Evolutionary conservation across 306 rosid genomes (phyloP).

Genomic region (Comarum palustre): DNA sequence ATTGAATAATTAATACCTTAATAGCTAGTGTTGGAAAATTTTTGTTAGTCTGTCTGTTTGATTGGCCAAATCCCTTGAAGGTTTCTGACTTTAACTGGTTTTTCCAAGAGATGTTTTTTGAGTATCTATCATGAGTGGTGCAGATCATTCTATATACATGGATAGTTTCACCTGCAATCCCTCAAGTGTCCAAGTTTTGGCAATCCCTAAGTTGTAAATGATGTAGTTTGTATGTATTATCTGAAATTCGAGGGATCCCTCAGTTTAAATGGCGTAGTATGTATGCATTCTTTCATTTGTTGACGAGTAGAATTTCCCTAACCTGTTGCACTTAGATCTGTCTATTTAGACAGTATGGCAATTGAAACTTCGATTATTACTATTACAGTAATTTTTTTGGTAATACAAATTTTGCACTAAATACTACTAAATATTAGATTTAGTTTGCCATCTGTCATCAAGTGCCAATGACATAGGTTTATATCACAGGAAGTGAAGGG

Average conservation of each 20-base stretch:
- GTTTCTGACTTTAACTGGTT: neutral
- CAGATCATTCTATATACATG: neutral
- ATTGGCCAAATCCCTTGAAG: neutral
- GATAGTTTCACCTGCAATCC: neutral
- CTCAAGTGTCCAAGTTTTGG: neutral
- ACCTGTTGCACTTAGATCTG: neutral
- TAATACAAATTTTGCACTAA: neutral
- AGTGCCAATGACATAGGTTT: neutral
- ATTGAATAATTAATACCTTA: neutral
- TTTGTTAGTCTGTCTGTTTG: neutral
- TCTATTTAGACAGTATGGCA: neutral
- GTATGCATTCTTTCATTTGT: neutral
- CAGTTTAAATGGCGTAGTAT: neutral
- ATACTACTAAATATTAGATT: neutral
- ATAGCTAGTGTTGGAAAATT: neutral
- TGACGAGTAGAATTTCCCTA: neutral
- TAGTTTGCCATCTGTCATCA: neutral
- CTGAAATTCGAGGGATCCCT: neutral
- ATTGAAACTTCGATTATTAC: neutral
- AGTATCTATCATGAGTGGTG: neutral
- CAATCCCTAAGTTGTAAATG: neutral
- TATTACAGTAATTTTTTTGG: neutral
- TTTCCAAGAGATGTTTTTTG: neutral
- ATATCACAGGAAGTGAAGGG: slow-evolving; percentile 64
- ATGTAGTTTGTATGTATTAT: neutral